Base-by-base conservation (phyloP, 2,329 filamentous ascomycete genomes). In the Westerdykella aurantiaca region DNA sequence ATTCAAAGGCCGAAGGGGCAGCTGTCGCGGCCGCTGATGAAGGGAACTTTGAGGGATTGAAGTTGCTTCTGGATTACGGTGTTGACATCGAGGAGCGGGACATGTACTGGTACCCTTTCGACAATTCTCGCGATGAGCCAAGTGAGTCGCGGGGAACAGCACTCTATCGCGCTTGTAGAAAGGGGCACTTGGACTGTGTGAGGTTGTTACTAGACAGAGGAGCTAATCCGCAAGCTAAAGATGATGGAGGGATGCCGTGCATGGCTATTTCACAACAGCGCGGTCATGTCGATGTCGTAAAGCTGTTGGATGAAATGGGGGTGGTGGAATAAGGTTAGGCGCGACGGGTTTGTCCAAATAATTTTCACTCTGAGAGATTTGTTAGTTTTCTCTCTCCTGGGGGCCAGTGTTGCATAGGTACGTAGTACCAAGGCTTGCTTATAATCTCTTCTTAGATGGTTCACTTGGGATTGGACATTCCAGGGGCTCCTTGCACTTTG, bases 1-100 rank as follows among this genome's bases (percentile, higher is more conserved):
- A 46, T 34, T 16, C 42, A 6, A 23, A 43, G 40, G 18, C 39
- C 12, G 16, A 23, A 21, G 40, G 41, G 14, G 44, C 34, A 12
- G 40, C 39, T 10, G 37, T 46, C 0, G 29, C 31, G 31, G 44
- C 44, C 29, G 40, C 44, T 2, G 44, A 46, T 21, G 34, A 43
- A 12, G 40, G 44, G 18, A 46, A 43, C 31, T 11, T 46, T 14
- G 34, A 43, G 29, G 44, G 40, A 17, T 33, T 46, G 21, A 34
- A 37, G 22, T 40, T 46, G 34, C 44, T 46, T 34, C 37, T 46
- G 16, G 44, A 46, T 43, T 34, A 29, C 31, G 44, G 44, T 7
- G 11, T 46, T 25, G 37, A 46, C 25, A 29, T 46, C n/a, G 34
- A 46, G 34, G 44, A 46, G 33, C 6, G 40, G 25, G 29, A 43